Percentiles rank a stretch among this genome's conserved stretches.
Conservation (phyloP, 2,329 filamentous ascomycete genomes). For the Aspergillus sergii region DNA sequence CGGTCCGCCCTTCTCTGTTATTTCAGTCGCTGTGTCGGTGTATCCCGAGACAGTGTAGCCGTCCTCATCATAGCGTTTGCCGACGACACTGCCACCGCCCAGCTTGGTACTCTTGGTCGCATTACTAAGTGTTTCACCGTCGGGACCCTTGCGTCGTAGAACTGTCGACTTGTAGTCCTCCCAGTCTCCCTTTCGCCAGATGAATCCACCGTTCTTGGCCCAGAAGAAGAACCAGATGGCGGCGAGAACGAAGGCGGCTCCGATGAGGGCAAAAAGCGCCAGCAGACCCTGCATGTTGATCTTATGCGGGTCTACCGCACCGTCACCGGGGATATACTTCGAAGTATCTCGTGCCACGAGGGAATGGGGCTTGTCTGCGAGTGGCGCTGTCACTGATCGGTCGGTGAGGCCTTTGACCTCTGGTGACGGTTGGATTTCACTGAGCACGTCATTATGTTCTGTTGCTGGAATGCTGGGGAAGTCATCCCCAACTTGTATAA, state of each 20-base stretch:
- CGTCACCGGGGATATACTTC: slow-evolving; percentile 34
- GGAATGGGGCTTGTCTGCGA: slow-evolving; percentile 29
- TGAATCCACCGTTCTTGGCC: slow-evolving; percentile 93
- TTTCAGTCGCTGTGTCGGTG: slow-evolving; percentile 47
- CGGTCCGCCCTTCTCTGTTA: slow-evolving; percentile 34
- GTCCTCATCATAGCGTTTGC: slow-evolving; percentile 66
- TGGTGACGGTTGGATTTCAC: slow-evolving; percentile 7
- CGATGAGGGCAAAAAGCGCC: slow-evolving; percentile 82
- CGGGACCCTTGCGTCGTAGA: slow-evolving; percentile 81
- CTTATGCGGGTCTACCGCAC: slow-evolving; percentile 42
- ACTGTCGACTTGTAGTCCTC: slow-evolving; percentile 98
- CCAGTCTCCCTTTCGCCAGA: slow-evolving; percentile 85
- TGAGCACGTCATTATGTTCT: slow-evolving; percentile 14
- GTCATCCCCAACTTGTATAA: slow-evolving; percentile 23
- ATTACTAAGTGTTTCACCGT: slow-evolving; percentile 81
- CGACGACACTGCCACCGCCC: slow-evolving; percentile 79
- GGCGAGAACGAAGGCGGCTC: slow-evolving; percentile 70
- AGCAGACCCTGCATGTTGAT: slow-evolving; percentile 68
- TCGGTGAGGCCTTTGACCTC: not conserved
- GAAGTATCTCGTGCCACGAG: slow-evolving; percentile 33
- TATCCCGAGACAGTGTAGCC: slow-evolving; percentile 49
- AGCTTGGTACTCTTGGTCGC: slow-evolving; percentile 81
- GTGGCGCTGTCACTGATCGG: slow-evolving; percentile 5
- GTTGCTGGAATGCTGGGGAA: slow-evolving; percentile 26
- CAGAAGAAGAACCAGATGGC: slow-evolving; percentile 99